These are phyloP conservation scores for Saturnispora serradocipensis DNA, from an alignment of 805 yeast species.

Conservation along the genomic window DNA sequence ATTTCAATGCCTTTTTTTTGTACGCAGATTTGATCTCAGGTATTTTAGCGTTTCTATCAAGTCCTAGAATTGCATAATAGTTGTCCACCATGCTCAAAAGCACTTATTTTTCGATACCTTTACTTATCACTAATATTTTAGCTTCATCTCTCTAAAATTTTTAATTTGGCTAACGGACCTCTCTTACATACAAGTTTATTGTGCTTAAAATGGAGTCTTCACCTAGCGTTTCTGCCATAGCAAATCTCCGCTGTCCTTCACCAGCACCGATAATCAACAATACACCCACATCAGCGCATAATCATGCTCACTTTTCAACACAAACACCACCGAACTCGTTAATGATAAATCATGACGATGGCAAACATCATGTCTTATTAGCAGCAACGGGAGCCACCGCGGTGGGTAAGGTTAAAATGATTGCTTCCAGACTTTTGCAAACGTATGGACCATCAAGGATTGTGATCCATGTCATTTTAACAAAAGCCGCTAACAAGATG, in stretches of 20 bases:
- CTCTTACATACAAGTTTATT: background rate
- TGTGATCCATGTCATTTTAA: slow-evolving; percentile 44
- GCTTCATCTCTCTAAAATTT: slow-evolving; percentile 1
- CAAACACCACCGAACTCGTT: slow-evolving; percentile 16
- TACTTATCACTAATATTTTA: background rate
- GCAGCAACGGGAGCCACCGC: slow-evolving; percentile 54
- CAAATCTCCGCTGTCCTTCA: slow-evolving; percentile 55
- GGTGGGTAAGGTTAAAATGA: slow-evolving; percentile 41
- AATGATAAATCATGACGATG: slow-evolving; percentile 41
- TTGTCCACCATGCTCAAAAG: background rate
- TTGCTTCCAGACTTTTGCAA: slow-evolving; percentile 43
- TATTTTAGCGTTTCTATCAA: slow-evolving; percentile 42
- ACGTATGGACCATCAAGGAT: slow-evolving; percentile 41
- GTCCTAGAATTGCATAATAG: slow-evolving; percentile 53
- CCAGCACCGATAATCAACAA: slow-evolving; percentile 56
- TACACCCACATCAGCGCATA: background rate
- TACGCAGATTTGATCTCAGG: slow-evolving; percentile 69
- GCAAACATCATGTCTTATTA: slow-evolving; percentile 44
- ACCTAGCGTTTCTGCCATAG: slow-evolving; percentile 48
- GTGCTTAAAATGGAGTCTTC: slow-evolving; percentile 21
- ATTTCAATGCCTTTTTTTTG: slow-evolving; percentile 58
- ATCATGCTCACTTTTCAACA: background rate
- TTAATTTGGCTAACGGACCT: background rate
- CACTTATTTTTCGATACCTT: background rate
- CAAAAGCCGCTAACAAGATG: slow-evolving; percentile 45